Conservation (phyloP, 108 stramenopile genomes). For the Mediolabrus comicus region DNA sequence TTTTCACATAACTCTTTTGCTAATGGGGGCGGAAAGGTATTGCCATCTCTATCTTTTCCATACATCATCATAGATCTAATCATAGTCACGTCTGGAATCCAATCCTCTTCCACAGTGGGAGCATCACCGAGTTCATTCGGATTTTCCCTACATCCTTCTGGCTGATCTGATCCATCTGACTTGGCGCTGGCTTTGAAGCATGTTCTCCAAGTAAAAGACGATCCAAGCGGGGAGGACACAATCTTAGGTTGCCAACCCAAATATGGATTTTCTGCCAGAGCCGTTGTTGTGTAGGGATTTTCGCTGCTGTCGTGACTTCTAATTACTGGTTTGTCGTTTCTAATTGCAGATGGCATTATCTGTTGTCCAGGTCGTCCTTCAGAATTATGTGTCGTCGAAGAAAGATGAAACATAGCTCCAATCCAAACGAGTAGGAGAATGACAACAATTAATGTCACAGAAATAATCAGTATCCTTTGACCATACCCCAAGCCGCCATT, state of each 20-base stretch:
- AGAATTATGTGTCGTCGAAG: neutral
- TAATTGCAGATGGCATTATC: too few relatives aligned
- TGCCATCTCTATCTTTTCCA: constrained; percentile 60
- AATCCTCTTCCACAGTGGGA: constrained; percentile 26
- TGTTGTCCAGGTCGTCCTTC: neutral
- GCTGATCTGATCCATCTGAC: constrained; percentile 28
- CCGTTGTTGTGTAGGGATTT: constrained; percentile 31
- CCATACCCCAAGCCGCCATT: constrained; percentile 8
- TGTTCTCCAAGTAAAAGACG: constrained; percentile 56
- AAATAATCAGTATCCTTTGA: constrained; percentile 9
- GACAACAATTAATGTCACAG: constrained; percentile 4
- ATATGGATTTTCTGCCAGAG: constrained; percentile 48
- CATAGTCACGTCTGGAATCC: constrained; percentile 79
- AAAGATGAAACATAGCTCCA: constrained; percentile 30
- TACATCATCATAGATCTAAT: constrained; percentile 55
- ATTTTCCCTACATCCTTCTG: constrained; percentile 52
- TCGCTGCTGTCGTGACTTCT: neutral
- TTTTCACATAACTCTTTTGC: constrained; percentile 60
- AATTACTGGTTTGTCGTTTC: neutral
- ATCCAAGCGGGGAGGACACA: constrained; percentile 9
- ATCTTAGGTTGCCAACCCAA: constrained; percentile 67
- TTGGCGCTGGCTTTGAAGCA: constrained; percentile 52
- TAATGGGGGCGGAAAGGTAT: constrained; percentile 70
- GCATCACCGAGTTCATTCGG: constrained; percentile 33
- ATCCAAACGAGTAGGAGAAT: constrained; percentile 20